A percentile compares a stretch with the other conserved stretches of the same genome.
Conservation (phyloP, 1,139 yeast species). For the Protomyces arabidopsidicola region DNA sequence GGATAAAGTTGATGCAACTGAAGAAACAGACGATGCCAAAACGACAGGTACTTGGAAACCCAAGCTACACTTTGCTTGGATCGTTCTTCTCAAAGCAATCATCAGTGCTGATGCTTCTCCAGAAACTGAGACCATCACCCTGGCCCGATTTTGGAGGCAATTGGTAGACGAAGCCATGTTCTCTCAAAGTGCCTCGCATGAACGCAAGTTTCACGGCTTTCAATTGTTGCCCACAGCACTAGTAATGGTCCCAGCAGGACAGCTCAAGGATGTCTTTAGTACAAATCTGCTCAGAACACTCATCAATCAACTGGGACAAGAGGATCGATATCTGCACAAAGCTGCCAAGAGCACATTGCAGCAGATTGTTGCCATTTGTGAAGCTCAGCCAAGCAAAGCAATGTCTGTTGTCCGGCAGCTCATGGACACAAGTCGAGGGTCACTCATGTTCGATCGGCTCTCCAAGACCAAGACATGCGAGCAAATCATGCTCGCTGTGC, state of each 20-base stretch:
- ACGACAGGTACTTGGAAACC: slow-evolving; percentile 74
- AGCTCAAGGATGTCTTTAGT: slow-evolving; percentile 51
- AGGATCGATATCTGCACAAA: slow-evolving; percentile 61
- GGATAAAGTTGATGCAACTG: slow-evolving; percentile 5
- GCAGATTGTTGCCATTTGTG: slow-evolving; percentile 1
- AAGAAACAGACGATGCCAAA: slow-evolving; percentile 36
- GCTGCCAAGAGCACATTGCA: slow-evolving; percentile 47
- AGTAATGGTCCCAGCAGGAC: slow-evolving; percentile 38
- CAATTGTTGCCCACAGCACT: slow-evolving; percentile 59
- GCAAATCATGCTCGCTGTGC: slow-evolving; percentile 40
- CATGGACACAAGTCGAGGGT: not conserved
- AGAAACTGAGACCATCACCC: slow-evolving; percentile 38
- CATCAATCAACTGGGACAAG: slow-evolving; percentile 69
- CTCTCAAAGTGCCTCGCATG: slow-evolving; percentile 70
- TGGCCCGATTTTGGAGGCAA: slow-evolving; percentile 74
- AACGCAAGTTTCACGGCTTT: slow-evolving; percentile 83
- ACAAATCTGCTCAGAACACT: slow-evolving; percentile 69
- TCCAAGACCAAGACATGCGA: slow-evolving; percentile 70
- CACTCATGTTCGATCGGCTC: slow-evolving; percentile 61
- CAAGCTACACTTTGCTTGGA: slow-evolving; percentile 78
- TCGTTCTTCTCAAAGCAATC: slow-evolving; percentile 46
- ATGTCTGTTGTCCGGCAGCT: not conserved
- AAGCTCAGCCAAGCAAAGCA: slow-evolving; percentile 5
- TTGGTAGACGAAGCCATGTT: slow-evolving; percentile 78
- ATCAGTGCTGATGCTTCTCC: slow-evolving; percentile 26